Percentiles rank a stretch among this genome's conserved stretches.
phyloP scores from a whole-genome alignment of 2,329 filamentous ascomycete genomes.

The Colletotrichum caudatum region DNA sequence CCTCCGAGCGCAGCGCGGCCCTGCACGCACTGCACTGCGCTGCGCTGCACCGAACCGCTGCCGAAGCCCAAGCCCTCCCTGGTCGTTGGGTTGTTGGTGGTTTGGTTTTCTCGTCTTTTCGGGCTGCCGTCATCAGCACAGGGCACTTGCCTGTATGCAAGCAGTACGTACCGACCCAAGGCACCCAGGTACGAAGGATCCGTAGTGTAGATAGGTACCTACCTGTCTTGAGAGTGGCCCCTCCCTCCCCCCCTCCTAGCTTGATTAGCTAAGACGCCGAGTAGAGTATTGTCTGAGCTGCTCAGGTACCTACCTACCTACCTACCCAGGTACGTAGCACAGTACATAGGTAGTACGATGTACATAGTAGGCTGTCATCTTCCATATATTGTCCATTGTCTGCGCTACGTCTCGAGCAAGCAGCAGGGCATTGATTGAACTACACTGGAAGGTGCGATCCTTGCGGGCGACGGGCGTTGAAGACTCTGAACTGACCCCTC shows the following conservation, averaged over 20 bases:
- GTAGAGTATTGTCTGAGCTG: no score
- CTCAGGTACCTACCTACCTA: no score
- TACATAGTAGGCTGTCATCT: neutral
- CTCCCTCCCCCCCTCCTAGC: no score
- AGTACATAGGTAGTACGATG: no score
- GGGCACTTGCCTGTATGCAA: no score
- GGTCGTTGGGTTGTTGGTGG: constrained; percentile 10
- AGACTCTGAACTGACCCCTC: neutral
- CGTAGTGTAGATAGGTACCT: no score
- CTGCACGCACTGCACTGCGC: neutral
- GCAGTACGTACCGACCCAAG: no score
- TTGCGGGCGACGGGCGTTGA: neutral
- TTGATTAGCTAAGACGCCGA: neutral
- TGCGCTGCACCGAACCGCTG: constrained; percentile 30
- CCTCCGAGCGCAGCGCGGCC: constrained; percentile 4
- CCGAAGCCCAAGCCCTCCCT: constrained; percentile 31
- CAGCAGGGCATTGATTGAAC: neutral
- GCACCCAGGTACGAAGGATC: no score
- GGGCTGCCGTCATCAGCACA: constrained; percentile 13
- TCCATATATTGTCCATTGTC: neutral
- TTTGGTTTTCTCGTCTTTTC: constrained; percentile 4
- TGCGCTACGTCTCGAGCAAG: neutral
- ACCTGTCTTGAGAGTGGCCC: no score
- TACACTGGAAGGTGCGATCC: neutral
- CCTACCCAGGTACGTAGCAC: neutral